A percentile compares a stretch with the other conserved stretches of the same genome.
These are phyloP conservation scores for Botryotinia calthae DNA, from an alignment of 2,329 filamentous ascomycete genomes.

Conservation along the genomic window DNA sequence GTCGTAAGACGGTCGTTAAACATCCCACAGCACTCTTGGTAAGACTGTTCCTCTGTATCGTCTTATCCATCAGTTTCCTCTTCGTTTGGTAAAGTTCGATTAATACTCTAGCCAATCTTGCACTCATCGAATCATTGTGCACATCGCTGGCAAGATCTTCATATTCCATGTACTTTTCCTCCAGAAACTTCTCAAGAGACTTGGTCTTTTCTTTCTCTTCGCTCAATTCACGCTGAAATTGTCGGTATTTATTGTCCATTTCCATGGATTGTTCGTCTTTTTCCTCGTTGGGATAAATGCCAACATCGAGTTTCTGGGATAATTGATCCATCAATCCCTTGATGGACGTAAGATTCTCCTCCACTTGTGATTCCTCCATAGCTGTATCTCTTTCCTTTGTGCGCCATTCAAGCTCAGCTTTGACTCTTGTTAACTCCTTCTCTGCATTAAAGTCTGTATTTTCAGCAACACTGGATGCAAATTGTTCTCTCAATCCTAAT, in stretches of 20 bases:
- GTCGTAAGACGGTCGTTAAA: not conserved
- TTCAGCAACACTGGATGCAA: not conserved
- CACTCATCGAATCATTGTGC: not conserved
- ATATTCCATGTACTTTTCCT: slow-evolving; percentile 8
- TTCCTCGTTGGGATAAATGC: not conserved
- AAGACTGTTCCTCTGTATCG: slow-evolving; percentile 9
- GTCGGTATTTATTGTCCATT: not conserved
- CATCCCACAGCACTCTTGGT: not conserved
- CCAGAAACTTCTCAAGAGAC: slow-evolving; percentile 1
- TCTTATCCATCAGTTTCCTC: slow-evolving; percentile 7
- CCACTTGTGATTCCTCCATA: not conserved
- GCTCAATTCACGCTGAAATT: not conserved
- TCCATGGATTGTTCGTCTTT: not conserved
- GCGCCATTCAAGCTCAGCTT: not conserved
- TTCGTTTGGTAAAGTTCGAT: not conserved
- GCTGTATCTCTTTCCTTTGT: not conserved
- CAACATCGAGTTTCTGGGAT: not conserved
- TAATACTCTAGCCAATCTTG: slow-evolving; percentile 3
- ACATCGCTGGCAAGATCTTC: not conserved
- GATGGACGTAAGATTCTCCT: not conserved
- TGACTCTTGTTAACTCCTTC: not conserved
- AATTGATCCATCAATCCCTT: not conserved
- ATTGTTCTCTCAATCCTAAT: slow-evolving; percentile 5
- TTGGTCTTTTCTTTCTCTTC: slow-evolving; percentile 13
- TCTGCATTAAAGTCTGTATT: not conserved